A percentile compares a stretch with the other conserved stretches of the same genome.
phyloP scores from a whole-genome alignment of 2,329 filamentous ascomycete genomes.

The Aschersonia sp. region DNA sequence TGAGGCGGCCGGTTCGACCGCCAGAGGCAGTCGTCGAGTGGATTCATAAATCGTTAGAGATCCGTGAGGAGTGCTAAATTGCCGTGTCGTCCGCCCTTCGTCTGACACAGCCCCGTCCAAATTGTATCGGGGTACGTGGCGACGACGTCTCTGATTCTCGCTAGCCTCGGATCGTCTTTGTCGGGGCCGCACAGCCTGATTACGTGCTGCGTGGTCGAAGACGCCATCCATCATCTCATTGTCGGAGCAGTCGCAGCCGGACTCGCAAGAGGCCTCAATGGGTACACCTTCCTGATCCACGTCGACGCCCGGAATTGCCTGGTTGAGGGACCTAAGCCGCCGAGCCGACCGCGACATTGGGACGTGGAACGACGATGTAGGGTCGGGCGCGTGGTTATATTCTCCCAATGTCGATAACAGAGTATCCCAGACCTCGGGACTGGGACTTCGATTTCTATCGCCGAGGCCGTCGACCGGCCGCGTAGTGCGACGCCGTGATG shows the following conservation, averaged over 20 bases:
- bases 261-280: constrained; percentile 31
- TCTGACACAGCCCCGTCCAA: too few relatives aligned
- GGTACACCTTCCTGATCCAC: constrained; percentile 20
- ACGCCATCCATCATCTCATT: constrained; percentile 33
- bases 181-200: neutral
- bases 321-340: constrained; percentile 27
- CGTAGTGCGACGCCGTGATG: constrained; percentile 1
- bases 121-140: too few relatives aligned
- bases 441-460: constrained; percentile 72
- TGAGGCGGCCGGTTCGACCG: too few relatives aligned
- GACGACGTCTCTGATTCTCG: constrained; percentile 2
- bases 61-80: too few relatives aligned
- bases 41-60: too few relatives aligned
- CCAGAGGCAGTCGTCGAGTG: too few relatives aligned
- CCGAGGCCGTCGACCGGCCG: constrained; percentile 55
- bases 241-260: constrained; percentile 40
- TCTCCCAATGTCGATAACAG: constrained; percentile 68
- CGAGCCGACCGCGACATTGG: constrained; percentile 37
- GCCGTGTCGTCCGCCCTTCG: too few relatives aligned
- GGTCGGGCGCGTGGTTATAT: constrained; percentile 66
- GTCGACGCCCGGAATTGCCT: constrained; percentile 20
- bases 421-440: constrained; percentile 66
- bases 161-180: constrained; percentile 1
- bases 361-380: constrained; percentile 51
- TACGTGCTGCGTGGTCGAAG: constrained; percentile 5